Percentiles rank a stretch among this genome's conserved stretches.
phyloP scores from a whole-genome alignment of 176 grass and related monocot genomes.

The Oryza nivara region DNA sequence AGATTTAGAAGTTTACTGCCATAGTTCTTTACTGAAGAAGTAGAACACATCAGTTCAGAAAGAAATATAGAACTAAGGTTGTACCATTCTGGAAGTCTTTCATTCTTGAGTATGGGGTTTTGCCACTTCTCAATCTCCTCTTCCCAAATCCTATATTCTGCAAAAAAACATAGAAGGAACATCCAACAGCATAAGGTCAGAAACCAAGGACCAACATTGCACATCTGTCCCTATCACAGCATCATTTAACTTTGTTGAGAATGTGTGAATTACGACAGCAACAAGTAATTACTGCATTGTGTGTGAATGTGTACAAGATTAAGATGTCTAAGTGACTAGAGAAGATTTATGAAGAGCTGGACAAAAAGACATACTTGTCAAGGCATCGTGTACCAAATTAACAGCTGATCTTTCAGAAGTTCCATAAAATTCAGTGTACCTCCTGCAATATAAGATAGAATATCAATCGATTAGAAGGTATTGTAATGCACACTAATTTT shows the following conservation, averaged over 20 bases:
- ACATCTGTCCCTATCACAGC: not conserved
- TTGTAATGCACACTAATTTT: constrained; percentile 8
- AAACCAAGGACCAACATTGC: constrained; percentile 8
- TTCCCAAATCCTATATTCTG: constrained; percentile 94
- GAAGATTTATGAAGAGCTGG: not conserved
- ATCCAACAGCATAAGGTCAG: constrained; percentile 27
- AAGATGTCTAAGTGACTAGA: constrained; percentile 20
- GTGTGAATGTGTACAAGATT: constrained; percentile 1
- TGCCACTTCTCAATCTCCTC: constrained; percentile 99
- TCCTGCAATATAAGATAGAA: constrained; percentile 64
- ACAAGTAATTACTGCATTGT: constrained; percentile 17
- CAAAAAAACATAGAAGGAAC: constrained; percentile 23
- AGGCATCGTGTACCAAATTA: constrained; percentile 95
- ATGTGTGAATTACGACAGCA: not conserved
- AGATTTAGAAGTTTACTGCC: not conserved
- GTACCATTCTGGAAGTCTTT: constrained; percentile 94
- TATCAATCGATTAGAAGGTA: not conserved
- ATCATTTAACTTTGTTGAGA: not conserved
- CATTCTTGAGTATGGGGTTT: constrained; percentile 79
- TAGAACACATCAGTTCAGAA: constrained; percentile 6
- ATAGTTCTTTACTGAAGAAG: not conserved
- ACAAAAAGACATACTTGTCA: constrained; percentile 73
- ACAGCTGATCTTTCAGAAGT: constrained; percentile 83
- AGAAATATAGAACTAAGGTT: constrained; percentile 7
- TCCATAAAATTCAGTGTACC: constrained; percentile 96